Base-by-base conservation (phyloP, 2,329 filamentous ascomycete genomes). In the Hymenoscyphus fructigenus region DNA sequence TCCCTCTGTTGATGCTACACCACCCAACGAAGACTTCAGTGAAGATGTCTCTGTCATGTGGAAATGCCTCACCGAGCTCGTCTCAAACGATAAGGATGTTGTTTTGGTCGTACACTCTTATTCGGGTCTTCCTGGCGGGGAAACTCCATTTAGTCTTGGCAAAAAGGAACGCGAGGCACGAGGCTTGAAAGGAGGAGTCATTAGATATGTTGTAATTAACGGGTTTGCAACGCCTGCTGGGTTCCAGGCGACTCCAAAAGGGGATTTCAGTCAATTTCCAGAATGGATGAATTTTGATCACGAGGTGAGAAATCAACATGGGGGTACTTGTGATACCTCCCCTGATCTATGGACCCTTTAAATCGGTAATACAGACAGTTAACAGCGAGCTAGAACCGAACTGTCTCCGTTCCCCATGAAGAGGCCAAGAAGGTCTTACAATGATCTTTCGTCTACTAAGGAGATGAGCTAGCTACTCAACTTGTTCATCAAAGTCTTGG, bases 341-440 rank as follows among this genome's bases (percentile, higher is more conserved):
- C 14, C 14, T 26, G 15, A 23, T 23, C n/a, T 10, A 7, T 50
- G 20, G 2, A 10, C 7, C 3, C 3, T 23, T 10, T 12, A 53
- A 14, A 53, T 12, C 10, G 4, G 6, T 23, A 26, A 14, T 53
- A 14, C 20, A 53, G 20, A 14, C 10, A 26, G 20, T 20, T 53
- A 15, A 26, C 47, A 12, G 23, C 47, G 10, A 7, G 4, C 14
- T 50, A 26, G 73, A 74, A 5, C 68, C 77, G 64, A 67, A 75
- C 57, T 73, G 74, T 28, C 65, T 68, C 53, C 72, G 75, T 10
- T 74, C 72, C 3, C 72, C 76, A 23, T 50, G 59, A 15, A 76
- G 76, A 76, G 68, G 72, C 9, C 63, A 75, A n/a, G 75, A 78
- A 56, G 66, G 67, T 79, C 7, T 80, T 81, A 81, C 67, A 76